phyloP scores from a whole-genome alignment of 306 rosid species.

The Calophaca sinica region DNA sequence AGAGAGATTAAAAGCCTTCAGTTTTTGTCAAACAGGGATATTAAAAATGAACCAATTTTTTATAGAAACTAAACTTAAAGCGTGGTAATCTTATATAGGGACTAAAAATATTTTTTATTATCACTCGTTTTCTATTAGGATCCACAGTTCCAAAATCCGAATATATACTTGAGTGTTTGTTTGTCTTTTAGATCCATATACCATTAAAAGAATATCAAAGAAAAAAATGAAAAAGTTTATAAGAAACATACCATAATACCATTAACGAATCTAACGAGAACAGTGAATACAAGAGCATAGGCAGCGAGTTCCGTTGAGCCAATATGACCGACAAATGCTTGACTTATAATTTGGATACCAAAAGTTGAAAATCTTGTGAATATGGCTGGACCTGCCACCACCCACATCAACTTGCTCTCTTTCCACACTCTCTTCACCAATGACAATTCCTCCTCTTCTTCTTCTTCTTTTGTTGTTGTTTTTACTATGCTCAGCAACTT shows the following conservation, averaged over 20 bases:
- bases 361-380: slow-evolving; percentile 52
- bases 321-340: slow-evolving; percentile 60
- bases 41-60: no score
- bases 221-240: neutral
- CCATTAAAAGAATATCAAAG: neutral
- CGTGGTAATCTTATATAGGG: no score
- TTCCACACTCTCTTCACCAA: slow-evolving; percentile 45
- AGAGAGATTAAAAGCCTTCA: no score
- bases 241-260: slow-evolving; percentile 52
- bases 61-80: no score
- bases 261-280: slow-evolving; percentile 51
- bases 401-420: slow-evolving; percentile 58
- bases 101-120: no score
- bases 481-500: slow-evolving; percentile 21
- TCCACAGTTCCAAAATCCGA: no score
- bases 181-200: no score
- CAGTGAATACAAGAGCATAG: slow-evolving; percentile 53
- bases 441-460: slow-evolving; percentile 38
- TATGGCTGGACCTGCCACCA: slow-evolving; percentile 58
- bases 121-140: no score
- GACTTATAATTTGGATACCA: slow-evolving; percentile 56
- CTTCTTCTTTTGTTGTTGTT: neutral
- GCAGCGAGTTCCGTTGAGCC: slow-evolving; percentile 58
- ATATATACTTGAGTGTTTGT: no score
- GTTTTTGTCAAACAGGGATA: no score